A percentile compares a stretch with the other conserved stretches of the same genome.
Conservation (phyloP, 306 rosid genomes). For the Castanopsis chinensis region DNA sequence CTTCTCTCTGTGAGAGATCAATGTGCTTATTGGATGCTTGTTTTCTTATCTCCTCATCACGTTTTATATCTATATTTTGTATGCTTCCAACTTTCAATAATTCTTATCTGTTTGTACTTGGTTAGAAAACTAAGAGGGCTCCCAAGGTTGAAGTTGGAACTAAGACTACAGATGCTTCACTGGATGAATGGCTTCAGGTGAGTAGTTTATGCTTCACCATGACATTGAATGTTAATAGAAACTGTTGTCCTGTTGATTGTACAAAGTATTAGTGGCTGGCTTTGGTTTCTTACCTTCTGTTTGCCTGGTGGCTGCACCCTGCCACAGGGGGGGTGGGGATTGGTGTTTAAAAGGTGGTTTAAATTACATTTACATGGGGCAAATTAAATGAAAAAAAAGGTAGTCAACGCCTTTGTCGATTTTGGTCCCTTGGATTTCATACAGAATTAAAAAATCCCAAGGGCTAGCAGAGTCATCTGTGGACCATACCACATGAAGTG, state of each 20-base stretch:
- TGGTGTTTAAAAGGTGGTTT: neutral
- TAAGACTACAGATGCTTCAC: conserved; percentile 59
- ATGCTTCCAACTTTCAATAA: conserved; percentile 9
- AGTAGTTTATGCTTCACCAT: conserved; percentile 19
- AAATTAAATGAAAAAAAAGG: neutral
- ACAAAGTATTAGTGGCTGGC: neutral
- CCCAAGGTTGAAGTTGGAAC: conserved; percentile 97
- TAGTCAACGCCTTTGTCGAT: neutral
- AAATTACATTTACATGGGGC: neutral
- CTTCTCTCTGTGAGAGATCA: neutral
- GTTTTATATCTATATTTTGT: neutral
- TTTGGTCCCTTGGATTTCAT: neutral
- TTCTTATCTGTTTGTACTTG: conserved; percentile 21
- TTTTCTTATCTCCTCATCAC: neutral
- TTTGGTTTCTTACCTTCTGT: neutral
- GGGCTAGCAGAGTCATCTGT: too few species aligned
- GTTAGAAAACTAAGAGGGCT: conserved; percentile 81
- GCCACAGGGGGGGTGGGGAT: neutral
- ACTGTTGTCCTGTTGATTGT: neutral
- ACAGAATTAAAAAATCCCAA: too few species aligned
- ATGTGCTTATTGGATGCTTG: neutral
- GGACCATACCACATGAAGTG: too few species aligned
- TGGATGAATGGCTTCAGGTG: conserved; percentile 97
- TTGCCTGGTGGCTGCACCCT: neutral
- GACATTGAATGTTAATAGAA: neutral